These are phyloP conservation scores for Alternaria arborescens DNA, from an alignment of 2,329 filamentous ascomycete genomes.

Conservation along the genomic window DNA sequence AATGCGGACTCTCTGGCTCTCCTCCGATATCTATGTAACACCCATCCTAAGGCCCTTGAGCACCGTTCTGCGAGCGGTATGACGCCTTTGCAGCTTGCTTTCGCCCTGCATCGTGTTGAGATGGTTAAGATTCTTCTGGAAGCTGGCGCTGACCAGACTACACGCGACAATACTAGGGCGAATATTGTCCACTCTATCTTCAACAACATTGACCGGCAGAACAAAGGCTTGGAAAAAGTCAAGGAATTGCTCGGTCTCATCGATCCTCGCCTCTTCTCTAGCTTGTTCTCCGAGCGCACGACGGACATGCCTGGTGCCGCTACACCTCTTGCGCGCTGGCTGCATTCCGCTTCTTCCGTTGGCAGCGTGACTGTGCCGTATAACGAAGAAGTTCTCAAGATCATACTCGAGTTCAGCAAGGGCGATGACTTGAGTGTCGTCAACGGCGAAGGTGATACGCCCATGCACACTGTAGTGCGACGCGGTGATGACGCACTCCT, in stretches of 20 bases:
- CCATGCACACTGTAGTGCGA: conserved; percentile 66
- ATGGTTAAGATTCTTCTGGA: conserved; percentile 69
- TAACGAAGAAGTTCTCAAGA: conserved; percentile 17
- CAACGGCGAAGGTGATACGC: conserved; percentile 71
- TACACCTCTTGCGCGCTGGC: conserved; percentile 67
- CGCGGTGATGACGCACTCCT: conserved; percentile 51
- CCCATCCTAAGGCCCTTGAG: conserved; percentile 69
- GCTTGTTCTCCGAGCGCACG: conserved; percentile 66
- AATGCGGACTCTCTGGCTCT: conserved; percentile 60
- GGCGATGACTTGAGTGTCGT: conserved; percentile 65
- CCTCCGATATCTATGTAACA: conserved; percentile 71
- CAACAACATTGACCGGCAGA: conserved; percentile 26
- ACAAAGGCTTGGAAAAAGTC: conserved; percentile 42
- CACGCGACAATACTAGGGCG: conserved; percentile 66
- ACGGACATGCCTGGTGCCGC: conserved; percentile 62
- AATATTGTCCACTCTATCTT: conserved; percentile 73
- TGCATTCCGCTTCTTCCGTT: conserved; percentile 7
- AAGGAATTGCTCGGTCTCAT: conserved; percentile 65
- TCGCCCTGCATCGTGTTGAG: conserved; percentile 62
- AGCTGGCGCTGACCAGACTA: conserved; percentile 74
- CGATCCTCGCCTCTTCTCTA: conserved; percentile 63
- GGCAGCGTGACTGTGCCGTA: not conserved
- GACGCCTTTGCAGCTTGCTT: conserved; percentile 76
- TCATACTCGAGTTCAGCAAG: conserved; percentile 47
- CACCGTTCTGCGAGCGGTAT: conserved; percentile 64